These are phyloP conservation scores for Aspergillus steynii DNA, from an alignment of 495 filamentous ascomycete genomes.

Conservation along the genomic window DNA sequence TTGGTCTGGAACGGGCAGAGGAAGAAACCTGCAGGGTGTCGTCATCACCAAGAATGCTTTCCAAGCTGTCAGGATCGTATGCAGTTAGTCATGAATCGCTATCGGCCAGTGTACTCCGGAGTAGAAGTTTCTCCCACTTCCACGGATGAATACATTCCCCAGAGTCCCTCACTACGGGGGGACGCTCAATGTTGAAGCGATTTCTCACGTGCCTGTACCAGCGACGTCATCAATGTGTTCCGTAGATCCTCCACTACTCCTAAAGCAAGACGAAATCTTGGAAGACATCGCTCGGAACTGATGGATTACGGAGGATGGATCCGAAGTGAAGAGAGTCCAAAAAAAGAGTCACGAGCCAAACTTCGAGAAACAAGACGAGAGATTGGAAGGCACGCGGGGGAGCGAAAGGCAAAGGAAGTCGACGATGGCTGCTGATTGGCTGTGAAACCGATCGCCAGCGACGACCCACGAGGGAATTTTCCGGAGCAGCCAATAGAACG, in stretches of 20 bases:
- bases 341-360: slow-evolving; percentile 16
- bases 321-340: background rate
- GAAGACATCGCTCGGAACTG: no score
- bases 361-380: background rate
- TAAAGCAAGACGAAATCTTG: no score
- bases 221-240: no score
- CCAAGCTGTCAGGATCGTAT: background rate
- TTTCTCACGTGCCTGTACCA: no score
- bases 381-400: background rate
- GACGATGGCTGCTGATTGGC: slow-evolving; percentile 3
- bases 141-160: no score
- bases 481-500: slow-evolving; percentile 15
- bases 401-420: background rate
- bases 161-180: no score
- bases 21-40: background rate
- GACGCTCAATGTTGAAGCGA: no score
- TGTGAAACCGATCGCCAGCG: background rate
- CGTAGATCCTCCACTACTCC: no score
- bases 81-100: no score
- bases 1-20: background rate
- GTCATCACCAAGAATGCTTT: background rate
- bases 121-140: no score
- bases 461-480: slow-evolving; percentile 5
- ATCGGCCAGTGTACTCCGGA: no score
- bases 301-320: no score